These are phyloP conservation scores for Chenopodium suecicum DNA, from an alignment of 148 eudicot species.

Conservation along the genomic window DNA sequence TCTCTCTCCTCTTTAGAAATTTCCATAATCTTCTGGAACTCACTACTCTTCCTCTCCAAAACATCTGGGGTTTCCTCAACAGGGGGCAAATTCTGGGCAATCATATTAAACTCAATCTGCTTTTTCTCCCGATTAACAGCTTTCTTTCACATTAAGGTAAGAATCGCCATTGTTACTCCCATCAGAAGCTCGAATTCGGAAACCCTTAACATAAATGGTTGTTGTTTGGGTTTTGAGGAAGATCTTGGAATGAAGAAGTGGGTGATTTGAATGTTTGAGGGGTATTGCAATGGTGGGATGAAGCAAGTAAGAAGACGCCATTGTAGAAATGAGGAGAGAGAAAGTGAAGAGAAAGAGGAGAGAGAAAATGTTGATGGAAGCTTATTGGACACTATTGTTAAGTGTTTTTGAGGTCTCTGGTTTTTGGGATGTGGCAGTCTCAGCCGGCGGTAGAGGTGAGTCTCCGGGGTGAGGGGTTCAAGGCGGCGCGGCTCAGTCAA, in stretches of 20 bases:
- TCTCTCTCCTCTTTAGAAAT: slow-evolving; percentile 76
- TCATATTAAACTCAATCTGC: slow-evolving; percentile 41
- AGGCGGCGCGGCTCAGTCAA: too few species aligned
- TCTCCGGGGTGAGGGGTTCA: too few species aligned
- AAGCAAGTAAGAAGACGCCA: neutral
- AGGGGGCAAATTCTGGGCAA: slow-evolving; percentile 28
- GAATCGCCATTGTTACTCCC: slow-evolving; percentile 36
- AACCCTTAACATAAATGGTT: neutral
- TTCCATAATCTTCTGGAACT: slow-evolving; percentile 68
- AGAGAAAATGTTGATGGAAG: neutral
- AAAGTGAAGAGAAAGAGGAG: neutral
- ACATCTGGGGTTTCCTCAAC: slow-evolving; percentile 32
- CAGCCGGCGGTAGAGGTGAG: too few species aligned
- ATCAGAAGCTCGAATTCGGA: neutral
- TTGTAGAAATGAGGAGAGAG: neutral
- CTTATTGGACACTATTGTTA: too few species aligned
- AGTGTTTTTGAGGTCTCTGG: too few species aligned
- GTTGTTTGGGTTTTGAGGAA: neutral
- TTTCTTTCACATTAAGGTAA: slow-evolving; percentile 73
- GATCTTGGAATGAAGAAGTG: neutral
- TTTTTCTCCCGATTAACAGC: slow-evolving; percentile 57
- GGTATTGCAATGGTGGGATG: neutral
- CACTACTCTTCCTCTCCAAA: slow-evolving; percentile 59
- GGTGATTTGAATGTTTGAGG: neutral
- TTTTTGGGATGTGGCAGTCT: too few species aligned